Conservation (phyloP, 2,329 filamentous ascomycete species). For the Botrytis elliptica region DNA sequence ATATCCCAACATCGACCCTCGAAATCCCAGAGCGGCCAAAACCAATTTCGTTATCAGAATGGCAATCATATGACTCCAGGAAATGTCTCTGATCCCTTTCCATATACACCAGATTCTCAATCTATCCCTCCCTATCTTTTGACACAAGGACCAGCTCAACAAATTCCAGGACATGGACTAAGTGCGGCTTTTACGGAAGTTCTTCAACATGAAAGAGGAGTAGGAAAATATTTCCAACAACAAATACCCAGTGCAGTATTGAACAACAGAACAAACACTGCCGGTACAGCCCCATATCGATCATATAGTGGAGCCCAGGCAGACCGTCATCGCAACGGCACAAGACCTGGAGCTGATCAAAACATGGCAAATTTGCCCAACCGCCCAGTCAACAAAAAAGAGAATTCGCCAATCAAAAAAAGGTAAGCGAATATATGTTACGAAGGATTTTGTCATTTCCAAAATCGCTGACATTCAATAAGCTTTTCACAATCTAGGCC, state of each 20-base stretch:
- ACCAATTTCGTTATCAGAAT: background rate
- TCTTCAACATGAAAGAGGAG: slow-evolving; percentile 18
- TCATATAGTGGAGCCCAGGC: background rate
- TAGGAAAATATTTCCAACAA: slow-evolving; percentile 11
- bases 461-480: background rate
- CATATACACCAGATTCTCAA: background rate
- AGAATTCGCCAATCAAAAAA: slow-evolving; percentile 17
- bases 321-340: background rate
- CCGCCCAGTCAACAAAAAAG: slow-evolving; percentile 9
- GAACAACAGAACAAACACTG: background rate
- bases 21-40: slow-evolving; percentile 14
- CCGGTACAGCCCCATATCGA: background rate
- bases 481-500: background rate
- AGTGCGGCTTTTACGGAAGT: slow-evolving; percentile 13
- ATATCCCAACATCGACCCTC: slow-evolving; percentile 18
- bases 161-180: background rate
- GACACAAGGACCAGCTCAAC: background rate
- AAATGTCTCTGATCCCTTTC: background rate
- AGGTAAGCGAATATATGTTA: background rate
- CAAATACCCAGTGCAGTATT: background rate
- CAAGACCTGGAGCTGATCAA: background rate
- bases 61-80: background rate
- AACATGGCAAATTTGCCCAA: background rate
- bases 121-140: background rate
- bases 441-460: background rate